Percentiles rank a stretch among this genome's conserved stretches.
phyloP scores from a whole-genome alignment of 2,329 filamentous ascomycete genomes.

The Monosporascus sp. region DNA sequence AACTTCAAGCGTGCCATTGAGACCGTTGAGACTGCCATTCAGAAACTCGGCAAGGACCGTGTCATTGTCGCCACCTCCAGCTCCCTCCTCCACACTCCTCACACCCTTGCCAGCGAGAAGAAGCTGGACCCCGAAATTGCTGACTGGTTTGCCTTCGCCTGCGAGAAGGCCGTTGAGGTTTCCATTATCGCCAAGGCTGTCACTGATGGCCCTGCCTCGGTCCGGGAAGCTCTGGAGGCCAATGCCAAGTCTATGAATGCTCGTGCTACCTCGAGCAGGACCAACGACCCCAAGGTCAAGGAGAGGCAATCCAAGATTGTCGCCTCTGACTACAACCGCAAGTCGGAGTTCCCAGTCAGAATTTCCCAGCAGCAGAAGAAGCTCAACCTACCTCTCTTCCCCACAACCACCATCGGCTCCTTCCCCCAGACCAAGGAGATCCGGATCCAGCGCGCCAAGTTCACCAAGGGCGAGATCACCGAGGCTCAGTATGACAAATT shows the following conservation, averaged over 20 bases:
- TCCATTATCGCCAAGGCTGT: slow-evolving; percentile 95
- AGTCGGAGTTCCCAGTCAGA: slow-evolving; percentile 80
- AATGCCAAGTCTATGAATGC: slow-evolving; percentile 93
- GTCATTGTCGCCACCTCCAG: slow-evolving; percentile 95
- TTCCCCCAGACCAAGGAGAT: slow-evolving; percentile 99
- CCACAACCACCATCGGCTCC: slow-evolving; percentile 97
- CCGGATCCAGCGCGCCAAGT: slow-evolving; percentile 92
- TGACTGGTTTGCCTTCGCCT: slow-evolving; percentile 98
- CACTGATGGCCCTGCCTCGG: slow-evolving; percentile 82
- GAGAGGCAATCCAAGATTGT: slow-evolving; percentile 89
- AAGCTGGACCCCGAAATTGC: slow-evolving; percentile 89
- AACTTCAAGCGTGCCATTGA: slow-evolving; percentile 96
- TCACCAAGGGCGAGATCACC: slow-evolving; percentile 97
- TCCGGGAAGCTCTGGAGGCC: slow-evolving; percentile 85
- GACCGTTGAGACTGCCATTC: slow-evolving; percentile 80
- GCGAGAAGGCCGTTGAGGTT: slow-evolving; percentile 89
- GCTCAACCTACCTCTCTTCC: slow-evolving; percentile 93
- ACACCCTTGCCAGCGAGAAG: slow-evolving; percentile 98
- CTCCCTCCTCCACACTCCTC: slow-evolving; percentile 96
- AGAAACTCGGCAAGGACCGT: slow-evolving; percentile 94
- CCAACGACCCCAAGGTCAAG: slow-evolving; percentile 97
- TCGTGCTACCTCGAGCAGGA: slow-evolving; percentile 86
- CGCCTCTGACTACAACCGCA: slow-evolving; percentile 81
- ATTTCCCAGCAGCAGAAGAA: slow-evolving; percentile 86
- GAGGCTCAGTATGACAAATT: slow-evolving; percentile 93